Percentiles rank a stretch among this genome's conserved stretches.
These are phyloP conservation scores for Entomortierella parvispora DNA, from an alignment of 192 early-diverging fungal species.

Conservation along the genomic window DNA sequence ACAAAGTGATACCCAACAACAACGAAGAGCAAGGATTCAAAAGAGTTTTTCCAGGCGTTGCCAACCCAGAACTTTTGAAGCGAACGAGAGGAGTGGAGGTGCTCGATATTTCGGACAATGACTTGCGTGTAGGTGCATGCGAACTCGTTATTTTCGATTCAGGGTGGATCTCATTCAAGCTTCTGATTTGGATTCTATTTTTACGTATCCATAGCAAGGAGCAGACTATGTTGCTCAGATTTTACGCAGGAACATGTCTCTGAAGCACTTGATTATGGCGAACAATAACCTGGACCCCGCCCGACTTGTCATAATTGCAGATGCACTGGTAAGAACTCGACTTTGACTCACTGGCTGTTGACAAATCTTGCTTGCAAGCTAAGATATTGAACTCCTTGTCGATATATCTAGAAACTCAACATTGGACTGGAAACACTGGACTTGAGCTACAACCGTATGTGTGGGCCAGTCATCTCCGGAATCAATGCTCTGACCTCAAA, in stretches of 20 bases:
- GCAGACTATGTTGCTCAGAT: constrained; percentile 67
- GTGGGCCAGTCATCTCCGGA: constrained; percentile 44
- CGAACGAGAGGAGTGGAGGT: constrained; percentile 49
- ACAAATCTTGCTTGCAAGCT: too few relatives aligned
- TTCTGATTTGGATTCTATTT: not conserved
- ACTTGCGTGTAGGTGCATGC: constrained; percentile 50
- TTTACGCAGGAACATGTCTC: constrained; percentile 59
- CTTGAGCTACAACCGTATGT: constrained; percentile 51
- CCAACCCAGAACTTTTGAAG: constrained; percentile 39
- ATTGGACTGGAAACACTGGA: constrained; percentile 55
- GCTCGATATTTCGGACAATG: constrained; percentile 56
- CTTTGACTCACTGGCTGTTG: too few relatives aligned
- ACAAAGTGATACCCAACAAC: constrained; percentile 34
- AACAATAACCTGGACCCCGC: constrained; percentile 64
- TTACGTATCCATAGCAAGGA: constrained; percentile 41
- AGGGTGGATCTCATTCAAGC: not conserved
- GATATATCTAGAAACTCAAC: constrained; percentile 64
- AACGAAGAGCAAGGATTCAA: constrained; percentile 51
- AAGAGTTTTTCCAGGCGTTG: constrained; percentile 42
- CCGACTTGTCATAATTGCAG: constrained; percentile 55
- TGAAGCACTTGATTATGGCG: constrained; percentile 52
- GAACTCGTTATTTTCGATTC: not conserved
- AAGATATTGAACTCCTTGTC: too few relatives aligned
- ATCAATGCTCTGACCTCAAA: constrained; percentile 52
- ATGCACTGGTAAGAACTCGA: constrained; percentile 58